These are phyloP conservation scores for Anacardium occidentale DNA, from an alignment of 345 rosid species.

Conservation along the genomic window DNA sequence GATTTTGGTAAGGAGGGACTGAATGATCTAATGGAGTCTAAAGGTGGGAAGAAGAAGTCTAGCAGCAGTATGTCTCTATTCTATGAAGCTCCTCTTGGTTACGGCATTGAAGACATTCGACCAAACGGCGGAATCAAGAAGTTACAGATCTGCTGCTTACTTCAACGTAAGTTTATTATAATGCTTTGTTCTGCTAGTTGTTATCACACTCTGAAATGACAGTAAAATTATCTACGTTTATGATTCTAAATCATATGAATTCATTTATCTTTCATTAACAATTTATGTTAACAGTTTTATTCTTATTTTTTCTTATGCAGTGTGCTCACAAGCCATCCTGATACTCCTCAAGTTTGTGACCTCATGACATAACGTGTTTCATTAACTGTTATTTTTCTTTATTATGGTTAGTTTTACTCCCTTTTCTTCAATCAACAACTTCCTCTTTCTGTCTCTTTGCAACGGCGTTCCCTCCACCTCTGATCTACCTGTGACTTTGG, in stretches of 20 bases:
- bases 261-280: neutral
- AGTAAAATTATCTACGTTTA: neutral
- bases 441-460: constrained; percentile 27
- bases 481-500: constrained; percentile 12
- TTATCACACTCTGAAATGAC: neutral
- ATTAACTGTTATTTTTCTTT: constrained; percentile 14
- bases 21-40: constrained; percentile 88
- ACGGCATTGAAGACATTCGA: constrained; percentile 88
- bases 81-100: constrained; percentile 93
- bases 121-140: constrained; percentile 91
- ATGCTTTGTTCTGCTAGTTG: neutral
- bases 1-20: constrained; percentile 30
- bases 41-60: constrained; percentile 80
- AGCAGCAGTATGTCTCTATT: constrained; percentile 51
- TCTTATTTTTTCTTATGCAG: constrained; percentile 36
- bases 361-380: constrained; percentile 40
- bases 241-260: neutral
- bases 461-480: neutral
- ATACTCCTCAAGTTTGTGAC: constrained; percentile 26
- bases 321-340: constrained; percentile 75
- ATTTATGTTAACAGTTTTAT: neutral
- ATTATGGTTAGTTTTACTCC: constrained; percentile 17
- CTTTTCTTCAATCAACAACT: constrained; percentile 16
- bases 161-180: constrained; percentile 57
- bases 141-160: constrained; percentile 90